These are phyloP conservation scores for Lentinus tigrinus DNA, from an alignment of 768 basidiomycete genomes.

Conservation along the genomic window DNA sequence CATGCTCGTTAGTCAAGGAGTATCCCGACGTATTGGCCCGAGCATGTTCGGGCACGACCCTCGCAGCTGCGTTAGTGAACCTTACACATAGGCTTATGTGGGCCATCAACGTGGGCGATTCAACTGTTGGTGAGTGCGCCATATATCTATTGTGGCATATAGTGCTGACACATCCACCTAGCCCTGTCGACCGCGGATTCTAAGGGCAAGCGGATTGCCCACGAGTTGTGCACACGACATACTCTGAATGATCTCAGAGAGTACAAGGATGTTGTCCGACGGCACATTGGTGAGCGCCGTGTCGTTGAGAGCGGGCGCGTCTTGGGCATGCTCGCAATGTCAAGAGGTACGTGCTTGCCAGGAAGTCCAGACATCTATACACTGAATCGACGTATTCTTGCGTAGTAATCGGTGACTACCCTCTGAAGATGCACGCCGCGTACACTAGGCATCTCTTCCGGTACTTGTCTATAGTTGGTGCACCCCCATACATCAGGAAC, in stretches of 20 bases:
- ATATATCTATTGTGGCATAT: neutral
- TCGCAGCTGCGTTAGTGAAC: slow-evolving; percentile 6
- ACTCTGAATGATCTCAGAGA: neutral
- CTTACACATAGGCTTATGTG: neutral
- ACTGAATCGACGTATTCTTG: neutral
- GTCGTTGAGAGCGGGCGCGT: neutral
- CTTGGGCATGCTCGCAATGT: neutral
- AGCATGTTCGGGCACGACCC: neutral
- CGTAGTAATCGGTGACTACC: neutral
- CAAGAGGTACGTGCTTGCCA: neutral
- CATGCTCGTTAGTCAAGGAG: neutral
- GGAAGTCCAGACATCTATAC: neutral
- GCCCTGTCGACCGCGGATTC: neutral
- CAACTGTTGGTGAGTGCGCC: neutral
- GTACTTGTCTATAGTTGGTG: neutral
- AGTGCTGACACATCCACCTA: neutral
- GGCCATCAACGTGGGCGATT: slow-evolving; percentile 1
- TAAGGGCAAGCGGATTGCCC: neutral
- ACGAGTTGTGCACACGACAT: neutral
- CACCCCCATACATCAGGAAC: neutral
- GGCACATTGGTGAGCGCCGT: neutral
- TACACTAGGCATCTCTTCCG: neutral
- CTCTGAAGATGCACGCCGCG: neutral
- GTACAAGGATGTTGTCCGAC: neutral
- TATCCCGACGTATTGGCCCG: neutral